Base-by-base conservation (phyloP, 2,329 filamentous ascomycete species). In the Calonectria hongkongensis region DNA sequence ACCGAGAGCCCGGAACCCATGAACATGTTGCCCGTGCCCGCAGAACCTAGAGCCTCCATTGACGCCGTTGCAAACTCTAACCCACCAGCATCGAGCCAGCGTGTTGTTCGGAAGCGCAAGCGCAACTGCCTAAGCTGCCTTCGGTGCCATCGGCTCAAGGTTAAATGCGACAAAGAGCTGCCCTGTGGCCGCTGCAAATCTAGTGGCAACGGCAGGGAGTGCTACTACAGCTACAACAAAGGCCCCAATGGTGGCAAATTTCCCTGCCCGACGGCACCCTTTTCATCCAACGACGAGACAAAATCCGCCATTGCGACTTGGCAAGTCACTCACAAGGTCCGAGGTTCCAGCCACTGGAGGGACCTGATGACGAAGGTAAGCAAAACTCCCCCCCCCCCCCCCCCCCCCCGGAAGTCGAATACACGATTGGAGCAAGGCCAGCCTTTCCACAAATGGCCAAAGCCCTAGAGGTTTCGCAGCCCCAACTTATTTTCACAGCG, bases 161-260 rank as follows among this genome's bases (percentile, higher is more conserved):
- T 84, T 56, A 84, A 84, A 68, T 84, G 83, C 66, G 83, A 84
- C 75, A 84, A 84, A 74, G 81, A 83, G 71, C 74, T 84, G 56
- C 83, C 83, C 3, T 84, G 83, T 54, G 81, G 80, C 2, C 80
- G 83, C 2, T 84, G 83, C 75, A 81, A 81, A 65, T 74, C 77
- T 9, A 84, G 81, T 41, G 82, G 82, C 27, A 83, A 84, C 56
- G 82, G 79, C 13, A 73, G 81, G 13, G 81, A 83, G 41, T 84
- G 83, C 71, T 84, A 83, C 69, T 84, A 84, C 70, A 84, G 77
- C 70, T 83, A 81, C 76, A 83, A 83, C 77, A 83, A 84, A 69
- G 82, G 82, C 1, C 80, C 81, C 47, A 83, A 83, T 63, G 80
- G 81, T 28, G 82, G 82, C 72, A 83, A 81, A 68, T 84, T 83